Base-by-base conservation (phyloP, 1,139 yeast species). In the Zygoascus sp. region DNA sequence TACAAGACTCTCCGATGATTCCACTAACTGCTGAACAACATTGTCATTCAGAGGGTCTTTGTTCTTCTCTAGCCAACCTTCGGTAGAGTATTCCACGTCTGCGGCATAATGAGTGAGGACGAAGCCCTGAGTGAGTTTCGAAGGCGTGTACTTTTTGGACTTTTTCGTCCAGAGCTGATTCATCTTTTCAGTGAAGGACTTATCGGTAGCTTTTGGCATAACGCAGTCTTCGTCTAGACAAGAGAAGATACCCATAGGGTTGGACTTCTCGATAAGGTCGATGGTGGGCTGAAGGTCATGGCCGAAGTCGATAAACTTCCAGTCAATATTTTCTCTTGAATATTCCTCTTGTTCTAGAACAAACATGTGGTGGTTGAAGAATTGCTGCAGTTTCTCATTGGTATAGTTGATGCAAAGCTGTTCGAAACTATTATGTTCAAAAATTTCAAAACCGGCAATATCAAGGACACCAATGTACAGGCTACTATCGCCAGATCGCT, bases 291-390 rank as follows among this genome's bases (percentile, higher is more conserved):
- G 96, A 47, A 92, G 72, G 64, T 94, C 97, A 53, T 83, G 87
- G n/a, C 98, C 98, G 67, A 89, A 94, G 64, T 94, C 98, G 44
- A 90, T 84, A 56, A 86, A 94, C 58, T 89, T 84, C 99, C 99
- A 94, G 55, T 87, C 90, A 49, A 94, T 92, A 55, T 89, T 87
- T 67, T 94, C 98, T 49, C 89, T 78, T 52, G 90, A 70, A 60
- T 94, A 94, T 66, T 94, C 98, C 61, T 90, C 90, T 67, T 94
- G 99, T 65, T 94, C 99, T 37, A 94, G 74, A 11, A 90, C 95
- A 69, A 94, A 94, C 79, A 95, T 90, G 65, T 92, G 97, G 64
- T 94, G 98, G 62, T 94, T 94, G 75, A 94, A 94, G 61, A 89
- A 92, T 64, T 94, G 98, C 66, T 94, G 98, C 40, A 94, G 73